Evolutionary conservation across 2,329 filamentous ascomycete genomes (phyloP), one percentile per base, ranked within the genome.

Genomic region (Zymoseptoria crescenta): DNA sequence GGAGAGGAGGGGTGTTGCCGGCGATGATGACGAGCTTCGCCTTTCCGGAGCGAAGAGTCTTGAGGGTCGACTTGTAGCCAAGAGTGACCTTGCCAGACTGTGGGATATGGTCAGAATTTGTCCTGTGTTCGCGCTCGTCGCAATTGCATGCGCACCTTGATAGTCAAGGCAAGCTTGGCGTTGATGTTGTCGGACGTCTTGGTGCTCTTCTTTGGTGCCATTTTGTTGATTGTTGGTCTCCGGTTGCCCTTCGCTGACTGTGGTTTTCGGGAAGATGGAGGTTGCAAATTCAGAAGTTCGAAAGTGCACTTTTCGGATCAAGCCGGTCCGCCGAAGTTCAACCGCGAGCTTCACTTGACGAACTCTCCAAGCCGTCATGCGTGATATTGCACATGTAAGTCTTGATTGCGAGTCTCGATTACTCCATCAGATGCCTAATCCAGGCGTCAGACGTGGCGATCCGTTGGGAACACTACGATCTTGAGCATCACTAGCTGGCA

Each of bases 1-100:
- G 87, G 73, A 99, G 89, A 79, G 94, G 94, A 75, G 93, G 92
- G 70, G 92, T 96, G 85, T 99, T 97, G 81, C 89, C 91, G 71
- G 87, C 76, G 76, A 96, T 95, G 81, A 96, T 91, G 78, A 97
- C 90, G 70, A 96, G 87, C 89, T 97, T 97, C 79, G 94, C 94
- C 87, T 96, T 97, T 80, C 93, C 92, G 70, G 87, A 88, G 74
- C 93, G 89, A 72, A 97, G 88, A 70, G 83, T 83, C 88, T 97
- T 96, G 75, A 94, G 83, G 75, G 84, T 93, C 65, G 86, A 89
- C 81, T 93, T 92, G 85, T 93, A 93, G 73, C 91, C 91, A 68
- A 96, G 84, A 67, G 85, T 91, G 82, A 96, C 91, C 84, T 75
- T 76, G 69, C 70, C 73, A 70, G 75, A 78, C 70, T 72, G 64